Base-by-base conservation (phyloP, 305 asterid species). In the Fraxinus latifolia region DNA sequence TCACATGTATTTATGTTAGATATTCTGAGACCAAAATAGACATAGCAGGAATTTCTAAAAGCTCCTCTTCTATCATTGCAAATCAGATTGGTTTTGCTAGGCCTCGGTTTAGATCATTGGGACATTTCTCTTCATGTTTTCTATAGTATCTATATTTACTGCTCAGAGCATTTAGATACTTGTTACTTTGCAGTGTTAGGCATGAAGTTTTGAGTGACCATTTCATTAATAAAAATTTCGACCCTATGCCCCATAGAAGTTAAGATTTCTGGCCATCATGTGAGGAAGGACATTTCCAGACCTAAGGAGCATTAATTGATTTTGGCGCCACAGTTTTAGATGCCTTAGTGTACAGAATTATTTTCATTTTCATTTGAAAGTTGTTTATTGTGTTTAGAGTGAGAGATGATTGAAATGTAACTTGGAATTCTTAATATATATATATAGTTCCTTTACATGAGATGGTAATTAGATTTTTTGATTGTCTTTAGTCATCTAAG, bases 281-380 rank as follows among this genome's bases (percentile, higher is more conserved):
- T 9, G 65, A 53, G 65, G 65, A 23, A 55, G 25, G 29, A 58
- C 12, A 58, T 19, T 58, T 58, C 68, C 68, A 23, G 79, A 36
- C 27, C 4, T 34, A 44, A 77, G 78, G 81, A 77, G 75, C 76
- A 31, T 50, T 55, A 73, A 68, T 73, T 77, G 80, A 84, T 72
- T 88, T 81, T 81, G 80, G 82, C 50, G 31, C 27, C 68, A 58
- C 83, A 74, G 67, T 79, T 27, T 62, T 79, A 77, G 78, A 47
- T 76, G 86, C 82, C 47, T 68, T 77, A 36, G 9, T 86, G 88
- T 88, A 88, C 85, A 88, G 81, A 74, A 42, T 76, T 73, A 27
- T 84, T 21, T 65, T 21, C 83, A 79, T 75, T 79, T 31, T 21
- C 83, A 79, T 75, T 79, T 31, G 25, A 81, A 60, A 70, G 77